Evolutionary conservation across 2,329 filamentous ascomycete species (phyloP), one percentile per base, ranked within the genome.

Genomic region (Aspergillus sp.): DNA sequence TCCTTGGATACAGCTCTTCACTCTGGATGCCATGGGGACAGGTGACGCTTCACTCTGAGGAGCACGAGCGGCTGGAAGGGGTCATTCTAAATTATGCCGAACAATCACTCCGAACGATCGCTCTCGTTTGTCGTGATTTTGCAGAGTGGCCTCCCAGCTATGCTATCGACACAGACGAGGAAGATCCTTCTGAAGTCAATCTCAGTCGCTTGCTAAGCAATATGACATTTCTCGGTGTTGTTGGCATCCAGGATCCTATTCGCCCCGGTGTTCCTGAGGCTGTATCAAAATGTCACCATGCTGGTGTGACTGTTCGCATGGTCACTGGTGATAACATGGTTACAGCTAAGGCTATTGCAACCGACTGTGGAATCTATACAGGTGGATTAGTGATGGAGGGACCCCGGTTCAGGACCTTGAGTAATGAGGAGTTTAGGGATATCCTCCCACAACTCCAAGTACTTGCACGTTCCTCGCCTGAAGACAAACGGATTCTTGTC

Each of bases 181-280:
- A 89, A 53, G 86, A 89, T 66, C 73, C 80, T n/a, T 83, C 81
- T n/a, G 84, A 89, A 66, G 87, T 85, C 22, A 80, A 87, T 4
- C 88, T 92, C 60, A 83, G 86, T 17, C 84, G 86, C 56, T 75
- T 93, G 1, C 89, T 91, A 71, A 81, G 84, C 54, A 82, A 91
- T 59, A 91, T 93, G 85, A 85, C 83, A 8, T 89, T 91, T 76
- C 77, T 92, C 65, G 86, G 86, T 17, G 79, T 91, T 51, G 87
- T 90, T 54, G 89, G 89, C 66, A 91, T 91, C 69, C 88, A 91
- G 70, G 89, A 91, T 74, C 89, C 89, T 28, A 83, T 91, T 17
- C 81, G 89, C 61, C 81, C 83, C 3, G 87, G 87, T 63, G 89
- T 91, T 41, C 66, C 19, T 11, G 61, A 64, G 17, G 55, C 61